phyloP scores from a whole-genome alignment of 2,329 filamentous ascomycete genomes.

The Claviceps africana region DNA sequence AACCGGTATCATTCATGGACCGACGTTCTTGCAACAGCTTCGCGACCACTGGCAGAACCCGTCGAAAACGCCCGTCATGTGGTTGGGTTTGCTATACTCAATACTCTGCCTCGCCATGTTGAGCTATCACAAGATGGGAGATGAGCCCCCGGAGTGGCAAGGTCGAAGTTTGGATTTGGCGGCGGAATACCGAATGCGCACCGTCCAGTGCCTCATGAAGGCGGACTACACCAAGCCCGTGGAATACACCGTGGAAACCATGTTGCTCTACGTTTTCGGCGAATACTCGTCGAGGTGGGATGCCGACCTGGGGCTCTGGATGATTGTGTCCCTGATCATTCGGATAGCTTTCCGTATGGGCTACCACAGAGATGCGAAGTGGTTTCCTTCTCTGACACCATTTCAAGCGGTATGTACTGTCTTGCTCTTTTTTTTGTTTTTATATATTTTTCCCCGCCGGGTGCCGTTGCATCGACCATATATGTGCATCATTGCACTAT shows the following conservation, averaged over 20 bases:
- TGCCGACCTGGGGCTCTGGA: constrained; percentile 53
- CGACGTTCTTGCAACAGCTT: constrained; percentile 68
- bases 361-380: constrained; percentile 64
- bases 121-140: constrained; percentile 65
- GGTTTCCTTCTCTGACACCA: constrained; percentile 56
- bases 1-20: constrained; percentile 66
- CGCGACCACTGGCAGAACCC: constrained; percentile 56
- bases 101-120: constrained; percentile 66
- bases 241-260: constrained; percentile 63
- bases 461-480: neutral
- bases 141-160: constrained; percentile 66
- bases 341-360: constrained; percentile 54
- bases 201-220: constrained; percentile 63
- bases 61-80: constrained; percentile 58
- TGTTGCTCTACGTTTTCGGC: constrained; percentile 61
- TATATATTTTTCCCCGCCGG: no score
- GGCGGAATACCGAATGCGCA: constrained; percentile 52
- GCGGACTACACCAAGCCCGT: constrained; percentile 66
- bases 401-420: constrained; percentile 47
- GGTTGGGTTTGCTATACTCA: constrained; percentile 64
- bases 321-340: constrained; percentile 41
- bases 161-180: constrained; percentile 48
- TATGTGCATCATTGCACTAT: neutral
- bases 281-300: constrained; percentile 63
- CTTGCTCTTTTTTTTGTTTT: no score